Base-by-base conservation (phyloP, 495 filamentous ascomycete species). In the Trichoderma virens region DNA sequence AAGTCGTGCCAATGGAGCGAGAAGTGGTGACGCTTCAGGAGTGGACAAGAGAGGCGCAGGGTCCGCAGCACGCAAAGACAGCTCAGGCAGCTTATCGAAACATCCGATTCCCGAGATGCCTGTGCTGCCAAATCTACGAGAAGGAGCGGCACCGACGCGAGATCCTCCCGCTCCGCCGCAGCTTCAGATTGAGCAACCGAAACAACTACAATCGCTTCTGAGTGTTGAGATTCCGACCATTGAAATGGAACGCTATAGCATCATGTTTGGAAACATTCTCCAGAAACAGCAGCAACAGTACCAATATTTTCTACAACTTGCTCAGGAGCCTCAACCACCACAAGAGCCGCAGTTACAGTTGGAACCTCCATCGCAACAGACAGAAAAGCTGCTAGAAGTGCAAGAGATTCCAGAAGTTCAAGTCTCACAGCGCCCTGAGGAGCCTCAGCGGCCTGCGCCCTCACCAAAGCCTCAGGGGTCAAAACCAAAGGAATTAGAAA, bases 181-280 rank as follows among this genome's bases (percentile, higher is more conserved):
- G 27, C 27, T 27, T 30, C 51, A 30, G 7, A 1, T 51, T 27
- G 18, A 20, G n/a, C 45, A 16, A 2, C n/a, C 45, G 4, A 51
- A 51, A n/a, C n/a, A n/a, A n/a, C n/a, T n/a, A n/a, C n/a, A n/a
- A n/a, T 67, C 62, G 64, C 70, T 82, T 16, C 76, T 98, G 38
- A 81, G 91, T 63, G 83, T 97, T 7, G 85, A 94, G 38, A 95
- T 98, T 41, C 93, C 93, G 0, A 79, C 82, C 38, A 81, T 90
- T 45, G 79, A 91, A 61, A 80, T 98, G 80, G 93, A 97, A 71
- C 80, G 93, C 27, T 98, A 97, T 67, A 96, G 91, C 65, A 84
- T 98, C 61, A 97, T 98, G 93, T 98, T 98, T 74, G 84, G 88
- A 59, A 86, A 83, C 51, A 81, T 97, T 9, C 79, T 97, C 60